Percentiles rank a stretch among this genome's conserved stretches.
Conservation (phyloP, 768 basidiomycete genomes). For the Polyporus arcularius region DNA sequence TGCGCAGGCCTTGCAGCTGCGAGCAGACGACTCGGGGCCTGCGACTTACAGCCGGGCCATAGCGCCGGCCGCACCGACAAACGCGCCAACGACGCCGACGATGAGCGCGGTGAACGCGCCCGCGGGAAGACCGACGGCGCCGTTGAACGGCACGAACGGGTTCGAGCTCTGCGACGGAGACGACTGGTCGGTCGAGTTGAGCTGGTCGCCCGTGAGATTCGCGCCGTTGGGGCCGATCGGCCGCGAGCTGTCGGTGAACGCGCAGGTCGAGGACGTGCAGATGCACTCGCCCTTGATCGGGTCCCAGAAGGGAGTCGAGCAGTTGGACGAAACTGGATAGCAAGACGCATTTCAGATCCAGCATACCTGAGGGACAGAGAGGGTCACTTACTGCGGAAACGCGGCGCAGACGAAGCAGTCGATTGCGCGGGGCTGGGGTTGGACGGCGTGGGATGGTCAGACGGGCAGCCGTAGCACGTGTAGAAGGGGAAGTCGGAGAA, state of each 20-base stretch:
- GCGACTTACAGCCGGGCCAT: constrained; percentile 16
- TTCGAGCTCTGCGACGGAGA: constrained; percentile 29
- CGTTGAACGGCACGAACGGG: constrained; percentile 54
- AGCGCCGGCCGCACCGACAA: constrained; percentile 34
- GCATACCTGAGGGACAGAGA: not conserved
- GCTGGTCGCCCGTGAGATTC: constrained; percentile 66
- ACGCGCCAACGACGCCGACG: constrained; percentile 38
- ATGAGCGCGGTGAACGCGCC: constrained; percentile 39
- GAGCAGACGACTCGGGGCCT: not conserved
- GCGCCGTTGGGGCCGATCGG: constrained; percentile 73
- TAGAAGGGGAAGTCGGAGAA: constrained; percentile 80
- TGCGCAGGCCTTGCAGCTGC: not conserved
- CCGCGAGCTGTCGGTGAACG: constrained; percentile 62
- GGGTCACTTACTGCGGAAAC: constrained; percentile 49
- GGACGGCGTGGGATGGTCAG: constrained; percentile 47
- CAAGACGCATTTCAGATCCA: not conserved
- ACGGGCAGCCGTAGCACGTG: constrained; percentile 81
- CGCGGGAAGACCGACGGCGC: constrained; percentile 19
- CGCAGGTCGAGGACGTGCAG: constrained; percentile 57
- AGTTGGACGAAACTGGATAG: constrained; percentile 61
- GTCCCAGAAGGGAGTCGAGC: constrained; percentile 82
- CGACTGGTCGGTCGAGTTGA: constrained; percentile 37
- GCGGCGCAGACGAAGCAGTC: constrained; percentile 36
- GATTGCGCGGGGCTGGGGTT: constrained; percentile 71
- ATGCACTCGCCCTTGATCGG: constrained; percentile 66